Evolutionary conservation across 2,329 filamentous ascomycete species (phyloP), one percentile per base, ranked within the genome.

Genomic region (Alternaria sp.): DNA sequence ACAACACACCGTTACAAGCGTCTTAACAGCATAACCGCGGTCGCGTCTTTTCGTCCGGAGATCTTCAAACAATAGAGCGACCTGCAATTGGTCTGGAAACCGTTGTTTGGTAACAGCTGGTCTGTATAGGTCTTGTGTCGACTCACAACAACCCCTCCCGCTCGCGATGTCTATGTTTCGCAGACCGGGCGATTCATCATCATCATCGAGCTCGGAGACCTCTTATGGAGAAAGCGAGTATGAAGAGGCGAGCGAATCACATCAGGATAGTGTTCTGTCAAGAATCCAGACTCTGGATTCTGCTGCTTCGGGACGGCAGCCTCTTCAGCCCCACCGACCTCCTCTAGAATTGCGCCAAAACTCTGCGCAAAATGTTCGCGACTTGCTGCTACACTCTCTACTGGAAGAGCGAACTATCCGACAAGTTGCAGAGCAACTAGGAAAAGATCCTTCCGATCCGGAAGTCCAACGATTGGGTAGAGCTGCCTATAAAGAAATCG

Each of bases 321-420:
- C 61, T 26, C 32, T 52, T 32, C 58, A 61, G 22, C 30, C 63
- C 16, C 60, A 55, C 22, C 51, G 59, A 9, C 67, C 64, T 32
- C 63, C 57, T 38, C 44, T 67, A 24, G 64, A 65, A 7, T 30
- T 67, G 47, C 62, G 67, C 41, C 65, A 68, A 38, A 70, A 62
- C 39, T 75, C 71, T 16, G 61, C 66, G 8, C 64, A 71, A 34
- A 65, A 73, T 49, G 62, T 78, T 32, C 73, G 70, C 20, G 78
- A 82, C 54, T 64, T 81, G 14, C 62, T 83, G 11, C 63, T 84
- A 5, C 81, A 83, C 65, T 77, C 82, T 2, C 62, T 84, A 22
- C 70, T 84, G 2, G 82, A 84, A 66, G 78, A 82, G 44, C 77
- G 79, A 53, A 80, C 80, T 36, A 63, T 80, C 9, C 72, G 70